Evolutionary conservation across 1,284 basidiomycete species (phyloP).

Genomic region (Ceratorhiza oryzae-sativae): DNA sequence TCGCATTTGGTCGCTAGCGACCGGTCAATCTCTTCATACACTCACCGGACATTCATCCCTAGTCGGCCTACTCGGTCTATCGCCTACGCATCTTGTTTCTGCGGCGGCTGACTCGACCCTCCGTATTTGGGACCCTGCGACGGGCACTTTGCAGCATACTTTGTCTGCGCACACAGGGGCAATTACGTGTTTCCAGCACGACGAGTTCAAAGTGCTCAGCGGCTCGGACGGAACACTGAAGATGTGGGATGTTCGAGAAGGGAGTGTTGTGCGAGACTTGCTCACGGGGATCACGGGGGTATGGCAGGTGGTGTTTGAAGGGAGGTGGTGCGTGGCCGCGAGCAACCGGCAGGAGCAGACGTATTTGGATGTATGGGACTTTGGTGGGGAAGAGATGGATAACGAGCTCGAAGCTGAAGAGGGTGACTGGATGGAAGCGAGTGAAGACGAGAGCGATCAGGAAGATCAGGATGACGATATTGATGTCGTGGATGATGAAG

Average conservation of each 20-base stretch:
- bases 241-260: constrained; percentile 93
- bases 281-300: constrained; percentile 89
- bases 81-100: constrained; percentile 86
- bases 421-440: constrained; percentile 61
- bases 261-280: constrained; percentile 82
- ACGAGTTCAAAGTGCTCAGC: constrained; percentile 93
- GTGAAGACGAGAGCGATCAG: constrained; percentile 57
- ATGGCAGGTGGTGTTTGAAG: constrained; percentile 95
- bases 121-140: constrained; percentile 89
- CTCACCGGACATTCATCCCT: constrained; percentile 88
- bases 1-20: constrained; percentile 87
- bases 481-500: constrained; percentile 54
- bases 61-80: constrained; percentile 86
- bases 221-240: constrained; percentile 95
- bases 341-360: constrained; percentile 82
- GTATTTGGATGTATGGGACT: constrained; percentile 86
- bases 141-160: constrained; percentile 77
- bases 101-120: constrained; percentile 94
- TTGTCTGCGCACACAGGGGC: constrained; percentile 90
- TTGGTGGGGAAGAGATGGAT: constrained; percentile 64
- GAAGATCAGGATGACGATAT: constrained; percentile 57
- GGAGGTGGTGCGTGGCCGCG: constrained; percentile 90
- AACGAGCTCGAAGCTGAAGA: constrained; percentile 52
- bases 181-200: constrained; percentile 97
- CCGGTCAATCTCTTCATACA: constrained; percentile 78